phyloP scores from a whole-genome alignment of 345 rosid species.

The Rhodamnia rubescens region DNA sequence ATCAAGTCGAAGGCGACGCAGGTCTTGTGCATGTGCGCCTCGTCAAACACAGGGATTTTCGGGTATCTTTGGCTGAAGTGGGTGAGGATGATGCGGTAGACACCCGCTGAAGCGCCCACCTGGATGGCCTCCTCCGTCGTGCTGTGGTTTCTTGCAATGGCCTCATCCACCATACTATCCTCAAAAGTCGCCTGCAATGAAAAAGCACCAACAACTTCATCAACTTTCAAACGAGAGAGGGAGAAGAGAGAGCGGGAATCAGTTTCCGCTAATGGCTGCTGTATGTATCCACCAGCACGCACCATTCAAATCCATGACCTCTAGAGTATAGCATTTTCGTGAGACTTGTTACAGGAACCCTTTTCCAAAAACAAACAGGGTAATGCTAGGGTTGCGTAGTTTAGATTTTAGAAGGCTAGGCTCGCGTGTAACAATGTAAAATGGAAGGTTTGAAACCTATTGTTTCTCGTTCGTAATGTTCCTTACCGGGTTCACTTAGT shows the following conservation, averaged over 20 bases:
- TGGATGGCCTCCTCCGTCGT: constrained; percentile 90
- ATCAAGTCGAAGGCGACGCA: constrained; percentile 90
- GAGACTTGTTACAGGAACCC: not conserved
- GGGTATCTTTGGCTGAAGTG: constrained; percentile 99
- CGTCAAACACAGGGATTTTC: constrained; percentile 74
- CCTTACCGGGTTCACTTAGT: too few relatives aligned
- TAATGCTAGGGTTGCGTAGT: not conserved
- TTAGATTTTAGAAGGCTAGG: not conserved
- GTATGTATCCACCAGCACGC: not conserved
- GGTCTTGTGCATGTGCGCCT: constrained; percentile 72
- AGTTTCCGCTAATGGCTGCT: too few relatives aligned
- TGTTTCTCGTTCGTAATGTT: too few relatives aligned
- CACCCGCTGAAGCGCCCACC: constrained; percentile 52
- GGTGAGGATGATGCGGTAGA: constrained; percentile 68
- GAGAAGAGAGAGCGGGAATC: not conserved
- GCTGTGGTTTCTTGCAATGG: constrained; percentile 86
- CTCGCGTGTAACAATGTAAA: not conserved
- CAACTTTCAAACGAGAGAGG: not conserved
- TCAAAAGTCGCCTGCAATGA: constrained; percentile 80
- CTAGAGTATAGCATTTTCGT: not conserved
- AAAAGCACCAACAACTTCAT: not conserved
- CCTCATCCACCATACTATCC: constrained; percentile 82
- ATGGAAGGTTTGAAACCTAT: not conserved
- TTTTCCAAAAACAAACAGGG: not conserved
- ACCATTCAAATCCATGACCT: not conserved